Percentiles rank a stretch among this genome's conserved stretches.
Evolutionary conservation across 2,329 filamentous ascomycete species (phyloP).

Genomic region (Aspergillus hortae): DNA sequence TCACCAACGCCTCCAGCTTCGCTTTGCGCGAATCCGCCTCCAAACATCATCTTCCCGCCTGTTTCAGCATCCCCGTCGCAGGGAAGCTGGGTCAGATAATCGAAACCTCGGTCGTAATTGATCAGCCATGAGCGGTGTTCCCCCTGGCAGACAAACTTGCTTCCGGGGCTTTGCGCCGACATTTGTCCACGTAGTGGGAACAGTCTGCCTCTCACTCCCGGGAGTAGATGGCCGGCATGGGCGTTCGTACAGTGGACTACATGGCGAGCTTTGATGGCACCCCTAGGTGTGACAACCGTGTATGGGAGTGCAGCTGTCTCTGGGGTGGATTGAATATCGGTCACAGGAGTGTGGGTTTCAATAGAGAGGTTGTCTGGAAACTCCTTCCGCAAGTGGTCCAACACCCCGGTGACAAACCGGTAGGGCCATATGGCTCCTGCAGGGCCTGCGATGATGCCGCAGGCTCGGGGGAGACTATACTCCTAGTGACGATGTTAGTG

Average conservation of each 20-base stretch:
- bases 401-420: constrained; percentile 25
- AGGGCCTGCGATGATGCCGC: constrained; percentile 23
- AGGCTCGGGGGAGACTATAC: constrained; percentile 19
- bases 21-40: constrained; percentile 50
- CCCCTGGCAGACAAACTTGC: constrained; percentile 25
- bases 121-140: constrained; percentile 51
- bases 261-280: constrained; percentile 45
- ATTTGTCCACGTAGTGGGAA: constrained; percentile 41
- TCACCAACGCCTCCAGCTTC: constrained; percentile 43
- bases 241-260: constrained; percentile 59
- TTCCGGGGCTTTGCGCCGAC: constrained; percentile 37
- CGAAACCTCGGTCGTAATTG: constrained; percentile 46
- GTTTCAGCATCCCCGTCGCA: constrained; percentile 3
- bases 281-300: constrained; percentile 45
- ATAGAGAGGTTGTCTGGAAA: constrained; percentile 35
- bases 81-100: constrained; percentile 52
- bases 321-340: constrained; percentile 1
- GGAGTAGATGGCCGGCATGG: constrained; percentile 51
- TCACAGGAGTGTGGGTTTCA: constrained; percentile 20
- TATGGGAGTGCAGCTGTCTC: constrained; percentile 26
- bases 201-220: constrained; percentile 38
- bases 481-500: constrained; percentile 11
- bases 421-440: constrained; percentile 33
- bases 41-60: constrained; percentile 50
- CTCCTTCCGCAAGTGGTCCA: constrained; percentile 13